Evolutionary conservation across 1,139 yeast species (phyloP), one percentile per base, ranked within the genome.

Genomic region (Nadsonia commutata): DNA sequence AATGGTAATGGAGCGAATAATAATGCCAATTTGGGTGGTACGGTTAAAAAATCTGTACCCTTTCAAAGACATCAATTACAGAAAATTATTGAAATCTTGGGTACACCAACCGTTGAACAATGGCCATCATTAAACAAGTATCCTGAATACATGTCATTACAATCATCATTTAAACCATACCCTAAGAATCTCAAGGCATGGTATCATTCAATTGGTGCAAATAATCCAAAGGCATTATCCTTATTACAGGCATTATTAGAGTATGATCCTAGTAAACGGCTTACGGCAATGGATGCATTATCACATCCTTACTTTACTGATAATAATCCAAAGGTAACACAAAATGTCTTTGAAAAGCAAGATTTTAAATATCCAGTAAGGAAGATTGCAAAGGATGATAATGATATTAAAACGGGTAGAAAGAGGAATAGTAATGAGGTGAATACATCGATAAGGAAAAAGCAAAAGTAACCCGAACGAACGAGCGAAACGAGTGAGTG

Each of bases 1-100:
- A 27, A 13, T 13, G n/a, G n/a, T 8, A 27, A 27, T 13, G 33
- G 33, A 4, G n/a, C 9, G 9, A 27, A 27, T 16, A 27, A 27
- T 27, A 27, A 27, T 27, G 33, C 16, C 13, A 27, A 27, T 27
- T 16, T 27, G 16, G 33, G 16, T 9, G 33, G 33, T 4, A 52
- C 31, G 8, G 33, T 27, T 13, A 27, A 27, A 9, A 88, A 88
- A 57, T 80, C 78, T 47, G 90, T 88, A 2, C 97, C 97, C 3
- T 90, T 90, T 59, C 98, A 90, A 61, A 78, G 82, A 46, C 88
- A 83, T 56, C 99, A 90, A 63, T 72, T 88, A 57, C 82, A 83
- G 53, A 86, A 86, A 57, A 88, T 90, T 21, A 68, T 90, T 31
- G 97, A 90, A 59, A 80, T 90, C 17, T 63, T 90, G 51, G 99